A percentile compares a stretch with the other conserved stretches of the same genome.
These are phyloP conservation scores for Pseudoturritis turrita DNA, from an alignment of 345 rosid species.

Conservation along the genomic window DNA sequence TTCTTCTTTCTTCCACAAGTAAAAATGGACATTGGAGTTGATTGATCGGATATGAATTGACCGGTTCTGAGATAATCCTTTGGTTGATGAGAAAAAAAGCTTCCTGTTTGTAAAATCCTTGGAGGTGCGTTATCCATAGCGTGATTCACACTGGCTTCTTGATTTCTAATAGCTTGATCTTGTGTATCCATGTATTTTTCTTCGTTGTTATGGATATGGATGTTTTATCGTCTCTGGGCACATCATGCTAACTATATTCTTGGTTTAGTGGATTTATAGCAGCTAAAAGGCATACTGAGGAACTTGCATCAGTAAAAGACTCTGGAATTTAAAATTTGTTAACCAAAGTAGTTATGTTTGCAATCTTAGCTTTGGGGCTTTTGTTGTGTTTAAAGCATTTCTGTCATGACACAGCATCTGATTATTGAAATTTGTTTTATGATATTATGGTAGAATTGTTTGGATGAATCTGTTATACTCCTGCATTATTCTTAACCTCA, in stretches of 20 bases:
- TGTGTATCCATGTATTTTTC: background rate
- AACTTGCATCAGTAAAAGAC: background rate
- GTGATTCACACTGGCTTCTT: background rate
- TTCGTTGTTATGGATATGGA: background rate
- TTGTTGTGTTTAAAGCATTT: background rate
- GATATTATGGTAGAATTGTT: background rate
- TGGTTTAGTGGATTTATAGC: background rate
- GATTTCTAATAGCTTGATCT: background rate
- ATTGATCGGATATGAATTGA: conserved; percentile 1
- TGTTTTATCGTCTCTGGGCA: background rate
- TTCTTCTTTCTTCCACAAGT: background rate
- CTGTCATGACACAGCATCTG: background rate
- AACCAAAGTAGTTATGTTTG: background rate
- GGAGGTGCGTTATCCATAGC: background rate
- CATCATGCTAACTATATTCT: background rate
- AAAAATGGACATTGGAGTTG: background rate
- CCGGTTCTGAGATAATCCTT: background rate
- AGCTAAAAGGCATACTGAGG: background rate
- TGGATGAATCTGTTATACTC: background rate
- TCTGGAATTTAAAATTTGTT: background rate
- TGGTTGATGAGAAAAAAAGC: background rate
- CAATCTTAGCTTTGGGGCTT: background rate
- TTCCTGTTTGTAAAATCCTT: background rate
- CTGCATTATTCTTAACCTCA: background rate
- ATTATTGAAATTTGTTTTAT: background rate